A percentile compares a stretch with the other conserved stretches of the same genome.
Evolutionary conservation across 768 basidiomycete species (phyloP).

Genomic region (Tulasnella sp.): DNA sequence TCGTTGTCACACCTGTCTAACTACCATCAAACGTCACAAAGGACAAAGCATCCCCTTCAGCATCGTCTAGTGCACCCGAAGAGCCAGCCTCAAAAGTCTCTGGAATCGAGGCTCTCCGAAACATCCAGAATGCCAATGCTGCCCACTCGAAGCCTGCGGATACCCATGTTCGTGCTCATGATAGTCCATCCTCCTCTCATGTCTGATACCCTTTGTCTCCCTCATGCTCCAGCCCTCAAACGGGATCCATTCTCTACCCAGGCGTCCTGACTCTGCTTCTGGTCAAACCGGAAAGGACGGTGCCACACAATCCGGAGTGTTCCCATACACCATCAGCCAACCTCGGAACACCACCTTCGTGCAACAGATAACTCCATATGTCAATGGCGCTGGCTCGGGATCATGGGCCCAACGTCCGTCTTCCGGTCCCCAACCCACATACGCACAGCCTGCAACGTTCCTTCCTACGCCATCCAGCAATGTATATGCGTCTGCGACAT

Average conservation of each 20-base stretch:
- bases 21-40: neutral
- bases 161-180: neutral
- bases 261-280: neutral
- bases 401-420: neutral
- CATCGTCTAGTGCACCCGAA: neutral
- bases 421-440: neutral
- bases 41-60: constrained; percentile 1
- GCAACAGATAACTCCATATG: neutral
- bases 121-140: neutral
- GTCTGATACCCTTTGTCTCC: neutral
- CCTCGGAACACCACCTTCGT: neutral
- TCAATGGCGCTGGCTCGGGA: neutral
- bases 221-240: neutral
- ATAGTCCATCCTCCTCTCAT: neutral
- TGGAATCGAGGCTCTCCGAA: constrained; percentile 3
- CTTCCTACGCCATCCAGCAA: constrained; percentile 1
- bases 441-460: neutral
- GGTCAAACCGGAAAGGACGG: neutral
- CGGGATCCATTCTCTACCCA: neutral
- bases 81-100: neutral
- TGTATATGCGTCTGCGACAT: neutral
- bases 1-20: neutral
- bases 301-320: neutral
- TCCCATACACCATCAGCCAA: neutral
- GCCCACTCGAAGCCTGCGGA: neutral